phyloP scores from a whole-genome alignment of 2,329 filamentous ascomycete species.

The Lasiodiplodia sp. region DNA sequence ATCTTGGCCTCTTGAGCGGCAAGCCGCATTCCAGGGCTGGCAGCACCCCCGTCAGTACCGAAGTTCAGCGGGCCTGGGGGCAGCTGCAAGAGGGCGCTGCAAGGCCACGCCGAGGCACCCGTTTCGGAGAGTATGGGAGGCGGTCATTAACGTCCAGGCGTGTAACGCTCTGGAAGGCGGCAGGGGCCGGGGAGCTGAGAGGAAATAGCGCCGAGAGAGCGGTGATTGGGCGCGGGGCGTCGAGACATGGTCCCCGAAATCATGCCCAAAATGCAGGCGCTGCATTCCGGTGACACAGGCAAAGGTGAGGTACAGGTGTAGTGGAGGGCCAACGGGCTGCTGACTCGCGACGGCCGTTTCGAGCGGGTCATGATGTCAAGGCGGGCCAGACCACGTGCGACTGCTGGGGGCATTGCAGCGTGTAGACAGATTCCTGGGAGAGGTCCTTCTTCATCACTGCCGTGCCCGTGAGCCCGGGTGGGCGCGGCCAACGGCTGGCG shows the following conservation, averaged over 20 bases:
- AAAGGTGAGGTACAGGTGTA: slow-evolving; percentile 14
- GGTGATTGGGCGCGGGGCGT: slow-evolving; percentile 12
- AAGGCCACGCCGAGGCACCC: slow-evolving; percentile 14
- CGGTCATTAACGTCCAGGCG: slow-evolving; percentile 28
- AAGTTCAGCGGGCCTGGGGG: slow-evolving; percentile 4
- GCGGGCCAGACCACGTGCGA: slow-evolving; percentile 27
- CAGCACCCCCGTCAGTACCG: slow-evolving; percentile 18
- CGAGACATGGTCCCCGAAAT: not conserved
- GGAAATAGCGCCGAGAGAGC: not conserved
- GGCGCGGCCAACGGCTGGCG: not conserved
- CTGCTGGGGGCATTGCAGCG: slow-evolving; percentile 9
- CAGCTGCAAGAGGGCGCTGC: slow-evolving; percentile 21
- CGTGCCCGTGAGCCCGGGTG: slow-evolving; percentile 12
- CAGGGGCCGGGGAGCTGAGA: slow-evolving; percentile 21
- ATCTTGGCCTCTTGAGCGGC: slow-evolving; percentile 18
- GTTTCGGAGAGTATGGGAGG: slow-evolving; percentile 6
- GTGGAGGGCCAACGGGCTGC: not conserved
- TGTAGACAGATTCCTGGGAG: slow-evolving; percentile 20
- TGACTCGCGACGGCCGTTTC: slow-evolving; percentile 11
- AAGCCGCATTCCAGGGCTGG: slow-evolving; percentile 13
- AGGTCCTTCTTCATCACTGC: slow-evolving; percentile 25
- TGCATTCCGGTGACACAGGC: slow-evolving; percentile 6
- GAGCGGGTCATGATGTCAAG: slow-evolving; percentile 29
- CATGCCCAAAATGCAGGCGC: slow-evolving; percentile 11
- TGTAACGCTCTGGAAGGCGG: slow-evolving; percentile 29